Evolutionary conservation across 257 asterid species (phyloP).

Genomic region (Phtheirospermum japonicum): DNA sequence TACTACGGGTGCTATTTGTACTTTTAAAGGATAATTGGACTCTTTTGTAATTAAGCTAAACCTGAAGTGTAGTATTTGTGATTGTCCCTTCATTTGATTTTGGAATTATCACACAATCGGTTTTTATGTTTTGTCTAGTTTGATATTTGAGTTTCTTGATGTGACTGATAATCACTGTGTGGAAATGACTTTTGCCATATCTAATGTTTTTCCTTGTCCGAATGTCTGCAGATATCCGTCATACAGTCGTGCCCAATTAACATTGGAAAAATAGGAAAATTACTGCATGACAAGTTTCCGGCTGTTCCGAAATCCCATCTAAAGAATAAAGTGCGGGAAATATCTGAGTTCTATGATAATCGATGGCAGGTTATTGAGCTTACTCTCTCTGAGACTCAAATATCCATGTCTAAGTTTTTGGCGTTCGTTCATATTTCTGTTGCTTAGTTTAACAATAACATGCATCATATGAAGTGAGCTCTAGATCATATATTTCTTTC

Average conservation of each 20-base stretch:
- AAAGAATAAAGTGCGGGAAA: constrained; percentile 76
- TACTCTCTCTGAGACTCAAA: constrained; percentile 10
- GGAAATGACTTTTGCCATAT: constrained; percentile 6
- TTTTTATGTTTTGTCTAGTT: neutral
- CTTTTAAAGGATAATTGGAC: too few relatives aligned
- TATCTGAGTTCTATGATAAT: constrained; percentile 63
- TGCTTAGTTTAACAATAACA: neutral
- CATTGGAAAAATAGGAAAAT: constrained; percentile 55
- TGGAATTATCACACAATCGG: neutral
- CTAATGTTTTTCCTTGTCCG: neutral
- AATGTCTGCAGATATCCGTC: constrained; percentile 46
- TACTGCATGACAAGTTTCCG: constrained; percentile 59
- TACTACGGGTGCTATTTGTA: too few relatives aligned
- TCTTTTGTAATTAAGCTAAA: too few relatives aligned
- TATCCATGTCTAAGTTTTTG: neutral
- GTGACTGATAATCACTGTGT: neutral
- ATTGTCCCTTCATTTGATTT: too few relatives aligned
- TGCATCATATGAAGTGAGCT: neutral
- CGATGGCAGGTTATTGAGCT: constrained; percentile 75
- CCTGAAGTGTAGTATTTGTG: too few relatives aligned
- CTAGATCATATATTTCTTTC: neutral
- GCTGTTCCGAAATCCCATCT: constrained; percentile 55
- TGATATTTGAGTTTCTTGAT: neutral
- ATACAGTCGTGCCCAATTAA: constrained; percentile 60
- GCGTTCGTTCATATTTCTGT: neutral